phyloP scores from a whole-genome alignment of 1,139 yeast species.

The Yamadazyma triangularis region DNA sequence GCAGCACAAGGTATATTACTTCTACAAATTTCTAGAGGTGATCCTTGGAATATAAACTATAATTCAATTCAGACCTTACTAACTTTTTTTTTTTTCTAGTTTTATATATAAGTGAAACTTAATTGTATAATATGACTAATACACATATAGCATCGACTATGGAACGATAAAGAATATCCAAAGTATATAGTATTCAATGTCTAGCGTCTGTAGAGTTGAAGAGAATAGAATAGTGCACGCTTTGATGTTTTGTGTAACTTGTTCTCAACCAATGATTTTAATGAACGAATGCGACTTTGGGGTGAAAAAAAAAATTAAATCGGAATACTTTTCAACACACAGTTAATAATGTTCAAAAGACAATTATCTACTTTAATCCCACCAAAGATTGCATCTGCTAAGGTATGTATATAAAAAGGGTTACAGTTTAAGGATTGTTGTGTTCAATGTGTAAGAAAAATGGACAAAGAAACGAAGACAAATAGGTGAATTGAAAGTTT shows the following conservation, averaged over 20 bases:
- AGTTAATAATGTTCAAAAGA: conserved; percentile 90
- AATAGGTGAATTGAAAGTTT: no score
- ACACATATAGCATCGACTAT: no score
- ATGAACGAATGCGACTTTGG: conserved; percentile 2
- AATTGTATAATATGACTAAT: conserved; percentile 4
- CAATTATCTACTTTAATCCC: conserved; percentile 94
- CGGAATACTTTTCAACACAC: conserved; percentile 19
- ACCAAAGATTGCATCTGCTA: conserved; percentile 96
- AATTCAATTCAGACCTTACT: no score
- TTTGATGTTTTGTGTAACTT: conserved; percentile 8
- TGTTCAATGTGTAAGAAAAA: no score
- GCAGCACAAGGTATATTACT: not conserved
- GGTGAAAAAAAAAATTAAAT: conserved; percentile 3
- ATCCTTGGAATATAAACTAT: no score
- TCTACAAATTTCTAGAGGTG: no score
- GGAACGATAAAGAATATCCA: not conserved
- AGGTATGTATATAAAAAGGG: conserved; percentile 50
- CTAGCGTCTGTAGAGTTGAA: not conserved
- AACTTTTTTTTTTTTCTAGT: conserved; percentile 18
- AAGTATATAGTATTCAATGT: not conserved
- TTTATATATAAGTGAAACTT: conserved; percentile 44
- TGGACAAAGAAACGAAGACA: no score
- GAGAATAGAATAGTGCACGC: conserved; percentile 1
- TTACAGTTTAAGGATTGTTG: not conserved
- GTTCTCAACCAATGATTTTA: conserved; percentile 14